Evolutionary conservation across 2,329 filamentous ascomycete species (phyloP), one percentile per base, ranked within the genome.

Genomic region (Escovopsis sp.): DNA sequence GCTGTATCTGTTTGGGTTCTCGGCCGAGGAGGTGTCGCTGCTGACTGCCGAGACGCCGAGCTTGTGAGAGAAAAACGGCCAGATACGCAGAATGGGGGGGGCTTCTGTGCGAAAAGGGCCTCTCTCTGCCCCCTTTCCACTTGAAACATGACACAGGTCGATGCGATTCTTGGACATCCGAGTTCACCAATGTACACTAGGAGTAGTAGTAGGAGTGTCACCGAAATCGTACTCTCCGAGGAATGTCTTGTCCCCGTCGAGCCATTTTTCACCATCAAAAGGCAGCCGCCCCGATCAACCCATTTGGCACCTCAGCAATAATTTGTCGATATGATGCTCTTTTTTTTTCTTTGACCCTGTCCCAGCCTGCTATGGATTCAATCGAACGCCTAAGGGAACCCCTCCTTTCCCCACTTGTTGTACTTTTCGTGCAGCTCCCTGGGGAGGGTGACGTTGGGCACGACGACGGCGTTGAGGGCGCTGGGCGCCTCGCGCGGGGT

Each of bases 351-450:
- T 25, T 3, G 9, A 9, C 21, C 21, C 27, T 29, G 18, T 36
- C 37, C 17, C 25, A 19, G 5, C 16, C 21, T 31, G 17, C 33
- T 23, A 21, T 21, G 11, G 12, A 15, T 27, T 21, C 19, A 19
- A 17, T 11, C 21, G n/a, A 5, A 33, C 19, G 21, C 40, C 56
- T 66, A 83, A 48, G 60, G 60, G 65, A 81, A 96, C 49, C 85
- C 87, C 48, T 96, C 90, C 76, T 96, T 96, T 62, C 90, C 90
- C 76, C 84, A 96, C 72, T 98, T 98, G 82, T 98, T 98, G 76
- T 80, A 96, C 67, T 80, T 81, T 50, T 98, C 90, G 66, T 98
- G 90, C 45, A 94, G 75, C 52, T 79, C 72, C 84, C 80, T 86
- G 55, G 90, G 87, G 48, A 96, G 69, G 54, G 79, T 90, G 55